Conservation (phyloP, 345 rosid genomes). For the Hirschfeldia incana region DNA sequence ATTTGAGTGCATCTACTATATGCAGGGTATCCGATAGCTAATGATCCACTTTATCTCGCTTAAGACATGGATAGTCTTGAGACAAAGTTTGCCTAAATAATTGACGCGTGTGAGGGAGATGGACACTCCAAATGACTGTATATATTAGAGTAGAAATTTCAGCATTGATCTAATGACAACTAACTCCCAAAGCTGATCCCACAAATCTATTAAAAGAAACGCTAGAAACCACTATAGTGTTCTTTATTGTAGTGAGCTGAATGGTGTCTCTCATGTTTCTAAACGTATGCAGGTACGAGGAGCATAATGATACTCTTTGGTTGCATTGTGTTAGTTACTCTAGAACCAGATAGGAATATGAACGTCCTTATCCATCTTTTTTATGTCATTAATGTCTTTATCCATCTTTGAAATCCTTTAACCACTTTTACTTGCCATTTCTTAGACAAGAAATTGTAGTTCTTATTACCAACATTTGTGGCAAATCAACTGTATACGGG, state of each 20-base stretch:
- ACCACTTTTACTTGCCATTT: constrained; percentile 2
- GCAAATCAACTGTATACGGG: neutral
- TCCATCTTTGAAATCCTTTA: constrained; percentile 7
- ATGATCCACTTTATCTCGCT: constrained; percentile 76
- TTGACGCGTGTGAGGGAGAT: constrained; percentile 43
- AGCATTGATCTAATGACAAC: constrained; percentile 77
- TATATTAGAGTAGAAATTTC: constrained; percentile 53
- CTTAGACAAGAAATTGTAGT: neutral
- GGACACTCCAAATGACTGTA: constrained; percentile 29
- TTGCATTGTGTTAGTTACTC: constrained; percentile 69
- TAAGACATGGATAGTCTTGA: constrained; percentile 44
- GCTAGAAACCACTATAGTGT: neutral
- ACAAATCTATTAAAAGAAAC: constrained; percentile 51
- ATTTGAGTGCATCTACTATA: constrained; percentile 83
- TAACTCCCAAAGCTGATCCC: constrained; percentile 74
- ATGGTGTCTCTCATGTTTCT: constrained; percentile 1
- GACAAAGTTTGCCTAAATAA: constrained; percentile 53
- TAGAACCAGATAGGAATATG: constrained; percentile 75
- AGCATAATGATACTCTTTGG: constrained; percentile 74
- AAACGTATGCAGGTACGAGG: constrained; percentile 54
- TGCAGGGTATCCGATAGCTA: constrained; percentile 87
- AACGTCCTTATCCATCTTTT: constrained; percentile 73
- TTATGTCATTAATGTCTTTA: neutral
- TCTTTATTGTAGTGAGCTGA: neutral
- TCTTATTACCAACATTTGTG: neutral